Conservation (phyloP, 148 eudicot genomes). For the Oxyria digyna region DNA sequence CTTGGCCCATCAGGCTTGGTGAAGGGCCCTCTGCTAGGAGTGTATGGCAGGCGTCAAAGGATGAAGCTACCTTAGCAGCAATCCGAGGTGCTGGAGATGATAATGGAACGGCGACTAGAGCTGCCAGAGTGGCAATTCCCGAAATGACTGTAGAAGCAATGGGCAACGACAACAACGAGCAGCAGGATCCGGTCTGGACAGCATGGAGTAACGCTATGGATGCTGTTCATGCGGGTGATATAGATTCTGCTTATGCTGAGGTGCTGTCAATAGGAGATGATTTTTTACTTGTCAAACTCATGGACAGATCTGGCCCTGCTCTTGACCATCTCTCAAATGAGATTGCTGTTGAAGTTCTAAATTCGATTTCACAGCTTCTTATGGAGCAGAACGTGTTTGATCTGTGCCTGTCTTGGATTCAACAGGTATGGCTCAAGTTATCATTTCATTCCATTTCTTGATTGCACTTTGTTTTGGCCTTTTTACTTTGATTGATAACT, state of each 20-base stretch:
- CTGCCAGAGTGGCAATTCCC: constrained; percentile 56
- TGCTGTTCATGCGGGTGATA: constrained; percentile 72
- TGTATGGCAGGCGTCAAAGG: constrained; percentile 98
- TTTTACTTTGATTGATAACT: not conserved
- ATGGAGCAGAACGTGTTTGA: constrained; percentile 68
- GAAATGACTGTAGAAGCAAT: constrained; percentile 66
- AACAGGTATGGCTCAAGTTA: constrained; percentile 53
- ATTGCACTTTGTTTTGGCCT: not conserved
- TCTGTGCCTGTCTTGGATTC: constrained; percentile 74
- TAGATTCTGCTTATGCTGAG: constrained; percentile 85
- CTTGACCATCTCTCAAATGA: constrained; percentile 79
- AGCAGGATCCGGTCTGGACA: constrained; percentile 72
- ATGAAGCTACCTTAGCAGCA: constrained; percentile 93
- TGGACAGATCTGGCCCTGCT: constrained; percentile 89
- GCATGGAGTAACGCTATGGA: constrained; percentile 98
- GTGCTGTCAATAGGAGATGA: constrained; percentile 82
- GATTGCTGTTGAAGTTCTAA: constrained; percentile 63
- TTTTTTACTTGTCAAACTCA: constrained; percentile 75
- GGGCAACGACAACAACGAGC: constrained; percentile 45
- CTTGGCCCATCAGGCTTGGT: constrained; percentile 68
- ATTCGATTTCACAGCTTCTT: constrained; percentile 65
- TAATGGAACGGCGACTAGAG: constrained; percentile 40
- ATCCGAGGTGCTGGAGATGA: constrained; percentile 90
- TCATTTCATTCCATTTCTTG: not conserved
- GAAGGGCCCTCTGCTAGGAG: constrained; percentile 99